Evolutionary conservation across 495 filamentous ascomycete genomes (phyloP).

Genomic region (Xylaria telfairii): DNA sequence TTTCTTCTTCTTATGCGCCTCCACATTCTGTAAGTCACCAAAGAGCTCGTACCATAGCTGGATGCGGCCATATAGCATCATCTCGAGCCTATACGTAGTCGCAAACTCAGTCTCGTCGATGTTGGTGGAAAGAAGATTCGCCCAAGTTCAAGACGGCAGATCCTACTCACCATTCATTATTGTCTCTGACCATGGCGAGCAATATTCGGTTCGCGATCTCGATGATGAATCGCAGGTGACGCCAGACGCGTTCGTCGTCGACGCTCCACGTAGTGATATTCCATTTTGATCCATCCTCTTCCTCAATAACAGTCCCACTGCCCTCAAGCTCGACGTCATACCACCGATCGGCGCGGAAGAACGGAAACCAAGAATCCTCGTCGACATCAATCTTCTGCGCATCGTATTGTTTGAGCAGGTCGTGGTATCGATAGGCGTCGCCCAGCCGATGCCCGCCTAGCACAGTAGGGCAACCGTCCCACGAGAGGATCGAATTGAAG

Average conservation of each 20-base stretch:
- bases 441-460: not conserved
- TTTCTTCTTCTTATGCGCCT: not conserved
- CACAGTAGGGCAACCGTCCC: not conserved
- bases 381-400: not conserved
- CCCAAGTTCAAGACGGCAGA: not conserved
- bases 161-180: not conserved
- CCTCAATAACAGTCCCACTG: not conserved
- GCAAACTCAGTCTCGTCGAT: not conserved
- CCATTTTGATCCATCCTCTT: not conserved
- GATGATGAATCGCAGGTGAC: not conserved
- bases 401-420: not conserved
- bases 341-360: not conserved
- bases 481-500: not conserved
- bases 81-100: not conserved
- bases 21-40: not conserved
- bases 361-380: constrained; percentile 1
- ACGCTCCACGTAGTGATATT: not conserved
- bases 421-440: not conserved
- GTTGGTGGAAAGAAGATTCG: not conserved
- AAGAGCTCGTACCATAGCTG: not conserved
- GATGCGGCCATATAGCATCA: not conserved
- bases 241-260: constrained; percentile 1
- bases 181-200: not conserved
- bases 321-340: not conserved
- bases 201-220: constrained; percentile 13